A percentile compares a stretch with the other conserved stretches of the same genome.
Conservation (phyloP, 805 yeast species). For the Cephaloascus fragrans region DNA sequence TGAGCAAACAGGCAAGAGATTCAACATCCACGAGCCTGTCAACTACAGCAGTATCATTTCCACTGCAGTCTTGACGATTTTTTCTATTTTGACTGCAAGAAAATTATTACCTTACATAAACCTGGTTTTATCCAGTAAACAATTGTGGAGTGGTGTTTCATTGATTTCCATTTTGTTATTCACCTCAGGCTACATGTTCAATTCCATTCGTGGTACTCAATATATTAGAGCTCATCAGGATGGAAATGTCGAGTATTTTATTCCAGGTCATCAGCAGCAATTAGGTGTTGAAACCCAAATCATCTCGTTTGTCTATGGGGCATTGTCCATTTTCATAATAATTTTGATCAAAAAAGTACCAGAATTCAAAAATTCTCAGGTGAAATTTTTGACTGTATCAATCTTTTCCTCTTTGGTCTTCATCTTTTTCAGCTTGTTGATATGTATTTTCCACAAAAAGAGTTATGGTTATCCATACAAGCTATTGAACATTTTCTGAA, state of each 20-base stretch:
- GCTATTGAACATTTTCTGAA: conserved; percentile 22
- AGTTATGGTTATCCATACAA: conserved; percentile 69
- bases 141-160: conserved; percentile 65
- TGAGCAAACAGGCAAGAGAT: conserved; percentile 20
- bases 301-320: conserved; percentile 62
- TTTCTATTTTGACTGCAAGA: conserved; percentile 14
- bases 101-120: conserved; percentile 21
- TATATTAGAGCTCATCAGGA: conserved; percentile 39
- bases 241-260: conserved; percentile 26
- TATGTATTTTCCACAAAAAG: conserved; percentile 62
- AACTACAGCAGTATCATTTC: conserved; percentile 29
- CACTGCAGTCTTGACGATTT: conserved; percentile 22
- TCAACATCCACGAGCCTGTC: conserved; percentile 27
- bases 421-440: conserved; percentile 51
- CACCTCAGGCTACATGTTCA: conserved; percentile 90
- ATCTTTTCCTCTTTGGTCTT: conserved; percentile 35
- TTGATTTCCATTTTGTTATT: conserved; percentile 61
- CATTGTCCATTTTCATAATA: conserved; percentile 51
- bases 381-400: conserved; percentile 39
- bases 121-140: conserved; percentile 35
- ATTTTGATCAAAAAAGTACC: conserved; percentile 52
- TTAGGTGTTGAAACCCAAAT: conserved; percentile 86
- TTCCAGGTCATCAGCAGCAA: conserved; percentile 64
- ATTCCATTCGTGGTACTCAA: conserved; percentile 62
- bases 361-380: conserved; percentile 27